Conservation (phyloP, 768 basidiomycete species). For the Leucocoprinus leucothites region DNA sequence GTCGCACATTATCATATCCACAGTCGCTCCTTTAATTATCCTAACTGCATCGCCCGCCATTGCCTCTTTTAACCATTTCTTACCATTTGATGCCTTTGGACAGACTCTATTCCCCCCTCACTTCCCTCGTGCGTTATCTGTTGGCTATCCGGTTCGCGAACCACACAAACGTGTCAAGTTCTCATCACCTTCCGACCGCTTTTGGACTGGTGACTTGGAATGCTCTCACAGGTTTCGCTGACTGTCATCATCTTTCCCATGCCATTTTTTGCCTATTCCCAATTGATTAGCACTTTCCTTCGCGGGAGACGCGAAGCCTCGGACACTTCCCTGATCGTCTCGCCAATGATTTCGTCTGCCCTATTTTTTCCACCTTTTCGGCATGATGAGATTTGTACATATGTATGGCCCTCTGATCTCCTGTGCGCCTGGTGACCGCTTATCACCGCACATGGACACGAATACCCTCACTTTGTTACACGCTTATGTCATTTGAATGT, state of each 20-base stretch:
- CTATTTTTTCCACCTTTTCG: no score
- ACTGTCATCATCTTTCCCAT: conserved; percentile 4
- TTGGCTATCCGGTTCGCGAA: no score
- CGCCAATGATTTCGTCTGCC: neutral
- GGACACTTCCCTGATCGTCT: neutral
- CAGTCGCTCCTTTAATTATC: neutral
- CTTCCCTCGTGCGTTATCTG: neutral
- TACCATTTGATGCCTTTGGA: neutral
- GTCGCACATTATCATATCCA: neutral
- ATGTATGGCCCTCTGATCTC: conserved; percentile 4
- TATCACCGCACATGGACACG: conserved; percentile 3
- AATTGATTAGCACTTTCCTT: neutral
- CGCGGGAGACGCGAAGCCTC: neutral
- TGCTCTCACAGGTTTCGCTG: neutral
- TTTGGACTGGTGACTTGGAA: conserved; percentile 7
- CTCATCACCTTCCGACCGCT: conserved; percentile 6
- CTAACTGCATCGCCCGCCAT: neutral
- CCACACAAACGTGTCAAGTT: neutral
- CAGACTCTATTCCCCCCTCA: neutral
- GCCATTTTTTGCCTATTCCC: neutral
- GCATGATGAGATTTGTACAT: conserved; percentile 9
- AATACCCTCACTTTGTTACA: no score
- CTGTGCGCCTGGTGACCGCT: neutral
- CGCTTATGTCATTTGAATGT: no score
- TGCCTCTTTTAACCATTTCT: neutral